A percentile compares a stretch with the other conserved stretches of the same genome.
phyloP scores from a whole-genome alignment of 768 basidiomycete genomes.

The Calvatia gigantea region DNA sequence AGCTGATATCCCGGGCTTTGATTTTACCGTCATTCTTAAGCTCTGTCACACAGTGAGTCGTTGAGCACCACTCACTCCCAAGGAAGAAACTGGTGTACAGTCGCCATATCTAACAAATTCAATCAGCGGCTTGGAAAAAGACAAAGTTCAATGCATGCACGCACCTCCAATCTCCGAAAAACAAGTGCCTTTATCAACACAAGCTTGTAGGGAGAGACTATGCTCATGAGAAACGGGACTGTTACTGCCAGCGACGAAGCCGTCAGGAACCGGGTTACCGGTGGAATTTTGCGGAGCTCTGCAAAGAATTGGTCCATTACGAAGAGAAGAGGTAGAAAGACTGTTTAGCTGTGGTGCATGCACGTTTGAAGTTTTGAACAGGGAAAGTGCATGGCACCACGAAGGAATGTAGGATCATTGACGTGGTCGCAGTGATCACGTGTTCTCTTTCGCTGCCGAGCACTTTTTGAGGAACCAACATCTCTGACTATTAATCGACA shows the following conservation, averaged over 20 bases:
- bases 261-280: constrained; percentile 72
- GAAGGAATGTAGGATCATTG: neutral
- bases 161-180: constrained; percentile 50
- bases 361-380: neutral
- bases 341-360: neutral
- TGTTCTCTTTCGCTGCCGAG: too few species aligned
- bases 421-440: neutral
- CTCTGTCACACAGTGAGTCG: neutral
- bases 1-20: constrained; percentile 13
- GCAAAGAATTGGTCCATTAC: constrained; percentile 45
- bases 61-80: constrained; percentile 40
- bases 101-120: constrained; percentile 59
- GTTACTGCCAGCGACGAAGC: constrained; percentile 60
- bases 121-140: neutral
- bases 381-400: neutral
- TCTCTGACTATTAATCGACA: too few species aligned
- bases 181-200: constrained; percentile 50
- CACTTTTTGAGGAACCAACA: too few species aligned
- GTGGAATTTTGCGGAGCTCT: constrained; percentile 79
- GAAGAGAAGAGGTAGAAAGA: neutral
- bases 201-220: constrained; percentile 51
- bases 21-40: neutral
- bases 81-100: constrained; percentile 71
- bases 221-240: constrained; percentile 48
- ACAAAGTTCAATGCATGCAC: neutral